Percentiles rank a stretch among this genome's conserved stretches.
Evolutionary conservation across 2,329 filamentous ascomycete species (phyloP).

Genomic region (Grosmannia serpens): DNA sequence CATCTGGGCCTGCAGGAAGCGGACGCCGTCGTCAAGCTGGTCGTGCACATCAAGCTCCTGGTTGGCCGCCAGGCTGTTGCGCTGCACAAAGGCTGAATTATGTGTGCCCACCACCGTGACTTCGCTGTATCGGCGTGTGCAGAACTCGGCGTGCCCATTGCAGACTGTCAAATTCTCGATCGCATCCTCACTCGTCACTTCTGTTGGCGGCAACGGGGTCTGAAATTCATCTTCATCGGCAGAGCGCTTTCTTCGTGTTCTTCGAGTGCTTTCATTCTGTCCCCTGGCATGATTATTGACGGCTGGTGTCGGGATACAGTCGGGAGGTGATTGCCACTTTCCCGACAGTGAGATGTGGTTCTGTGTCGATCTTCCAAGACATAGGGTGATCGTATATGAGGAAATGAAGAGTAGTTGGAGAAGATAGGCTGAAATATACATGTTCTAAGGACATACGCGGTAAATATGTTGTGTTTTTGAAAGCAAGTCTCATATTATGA

Average conservation of each 20-base stretch:
- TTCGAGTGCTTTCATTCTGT: too few species aligned
- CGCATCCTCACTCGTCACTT: background rate
- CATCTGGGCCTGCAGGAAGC: conserved; percentile 52
- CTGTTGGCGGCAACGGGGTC: too few species aligned
- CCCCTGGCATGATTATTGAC: background rate
- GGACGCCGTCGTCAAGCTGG: conserved; percentile 69
- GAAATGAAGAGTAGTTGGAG: background rate
- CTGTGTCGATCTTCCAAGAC: background rate
- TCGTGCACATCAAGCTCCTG: conserved; percentile 55
- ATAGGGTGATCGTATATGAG: background rate
- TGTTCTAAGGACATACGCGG: background rate
- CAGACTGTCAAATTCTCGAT: conserved; percentile 27
- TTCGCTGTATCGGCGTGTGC: conserved; percentile 65
- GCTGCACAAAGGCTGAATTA: conserved; percentile 66
- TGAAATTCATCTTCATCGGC: background rate
- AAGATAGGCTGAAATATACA: background rate
- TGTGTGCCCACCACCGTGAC: conserved; percentile 69
- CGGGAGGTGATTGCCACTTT: background rate
- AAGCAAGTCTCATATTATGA: background rate
- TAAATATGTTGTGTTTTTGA: background rate
- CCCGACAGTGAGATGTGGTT: background rate
- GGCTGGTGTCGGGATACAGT: background rate
- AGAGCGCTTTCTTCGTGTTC: background rate
- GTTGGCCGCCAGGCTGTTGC: conserved; percentile 64
- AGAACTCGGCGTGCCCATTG: conserved; percentile 70